phyloP scores from a whole-genome alignment of 352 stramenopile species.

The Plasmopara halstedii region DNA sequence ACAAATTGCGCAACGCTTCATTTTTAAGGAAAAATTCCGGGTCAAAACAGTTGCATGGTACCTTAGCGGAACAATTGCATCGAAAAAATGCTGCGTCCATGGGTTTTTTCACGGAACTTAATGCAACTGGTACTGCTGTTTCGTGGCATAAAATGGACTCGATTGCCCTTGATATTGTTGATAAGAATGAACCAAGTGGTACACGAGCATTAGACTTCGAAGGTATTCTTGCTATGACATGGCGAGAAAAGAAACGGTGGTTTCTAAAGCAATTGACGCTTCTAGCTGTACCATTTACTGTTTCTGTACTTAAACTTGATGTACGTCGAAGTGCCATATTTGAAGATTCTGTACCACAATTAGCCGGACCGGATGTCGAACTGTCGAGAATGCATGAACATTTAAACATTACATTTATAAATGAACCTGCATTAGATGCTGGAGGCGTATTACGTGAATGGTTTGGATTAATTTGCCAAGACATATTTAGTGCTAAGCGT shows the following conservation, averaged over 20 bases:
- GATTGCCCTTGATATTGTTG: conserved; percentile 33
- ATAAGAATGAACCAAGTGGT: conserved; percentile 13
- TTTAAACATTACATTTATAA: conserved; percentile 67
- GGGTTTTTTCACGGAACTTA: conserved; percentile 58
- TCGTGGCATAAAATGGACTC: conserved; percentile 45
- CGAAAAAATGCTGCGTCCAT: conserved; percentile 70
- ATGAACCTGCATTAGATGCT: conserved; percentile 65
- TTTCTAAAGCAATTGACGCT: conserved; percentile 60
- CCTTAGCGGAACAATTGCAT: conserved; percentile 57
- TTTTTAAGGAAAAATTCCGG: conserved; percentile 49
- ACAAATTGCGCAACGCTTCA: conserved; percentile 51
- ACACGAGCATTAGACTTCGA: conserved; percentile 45
- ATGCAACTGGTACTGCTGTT: conserved; percentile 34
- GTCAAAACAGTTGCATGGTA: conserved; percentile 28
- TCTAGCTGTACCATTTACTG: conserved; percentile 49
- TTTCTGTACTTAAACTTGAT: conserved; percentile 52
- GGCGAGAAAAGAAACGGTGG: conserved; percentile 68
- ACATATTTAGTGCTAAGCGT: conserved; percentile 64
- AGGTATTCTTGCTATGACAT: conserved; percentile 59
- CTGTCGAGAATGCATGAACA: conserved; percentile 42
- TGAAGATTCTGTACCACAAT: conserved; percentile 52
- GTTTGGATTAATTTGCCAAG: conserved; percentile 63
- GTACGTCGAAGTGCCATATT: conserved; percentile 50
- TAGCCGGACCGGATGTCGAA: conserved; percentile 26
- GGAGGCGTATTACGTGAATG: conserved; percentile 77